Percentiles rank a stretch among this genome's conserved stretches.
Evolutionary conservation across 306 rosid genomes (phyloP).

Genomic region (Dalbergia cultrata): DNA sequence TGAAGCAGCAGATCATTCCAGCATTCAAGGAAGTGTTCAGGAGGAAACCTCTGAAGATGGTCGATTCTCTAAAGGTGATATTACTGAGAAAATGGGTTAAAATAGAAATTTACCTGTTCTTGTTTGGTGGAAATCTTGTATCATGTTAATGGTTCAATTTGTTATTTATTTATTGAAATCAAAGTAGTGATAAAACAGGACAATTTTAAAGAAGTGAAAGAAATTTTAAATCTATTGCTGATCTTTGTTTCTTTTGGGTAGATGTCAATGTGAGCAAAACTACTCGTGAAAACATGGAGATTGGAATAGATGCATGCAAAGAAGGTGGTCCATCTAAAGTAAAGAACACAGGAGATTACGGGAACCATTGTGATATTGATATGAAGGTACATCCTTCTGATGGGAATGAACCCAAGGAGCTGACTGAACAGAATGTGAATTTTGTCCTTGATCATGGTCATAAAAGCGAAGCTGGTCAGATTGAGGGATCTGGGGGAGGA

Average conservation of each 20-base stretch:
- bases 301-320: constrained; percentile 43
- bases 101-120: constrained; percentile 29
- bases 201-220: constrained; percentile 9
- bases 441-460: constrained; percentile 39
- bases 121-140: constrained; percentile 46
- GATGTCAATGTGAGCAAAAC: constrained; percentile 47
- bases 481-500: constrained; percentile 51
- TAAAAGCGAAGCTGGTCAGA: constrained; percentile 41
- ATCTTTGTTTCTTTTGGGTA: constrained; percentile 29
- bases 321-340: constrained; percentile 49
- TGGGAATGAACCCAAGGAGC: constrained; percentile 46
- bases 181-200: neutral
- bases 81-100: constrained; percentile 40
- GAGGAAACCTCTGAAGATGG: constrained; percentile 42
- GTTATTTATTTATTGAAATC: neutral
- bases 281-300: constrained; percentile 48
- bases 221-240: constrained; percentile 28
- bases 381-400: constrained; percentile 37
- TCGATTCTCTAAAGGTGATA: constrained; percentile 50
- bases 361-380: constrained; percentile 36
- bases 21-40: constrained; percentile 45
- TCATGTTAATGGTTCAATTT: constrained; percentile 35
- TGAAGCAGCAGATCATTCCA: constrained; percentile 46
- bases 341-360: constrained; percentile 35
- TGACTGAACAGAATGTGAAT: constrained; percentile 43